These are phyloP conservation scores for Amaranthus palmeri DNA, from an alignment of 148 eudicot species.

Conservation along the genomic window DNA sequence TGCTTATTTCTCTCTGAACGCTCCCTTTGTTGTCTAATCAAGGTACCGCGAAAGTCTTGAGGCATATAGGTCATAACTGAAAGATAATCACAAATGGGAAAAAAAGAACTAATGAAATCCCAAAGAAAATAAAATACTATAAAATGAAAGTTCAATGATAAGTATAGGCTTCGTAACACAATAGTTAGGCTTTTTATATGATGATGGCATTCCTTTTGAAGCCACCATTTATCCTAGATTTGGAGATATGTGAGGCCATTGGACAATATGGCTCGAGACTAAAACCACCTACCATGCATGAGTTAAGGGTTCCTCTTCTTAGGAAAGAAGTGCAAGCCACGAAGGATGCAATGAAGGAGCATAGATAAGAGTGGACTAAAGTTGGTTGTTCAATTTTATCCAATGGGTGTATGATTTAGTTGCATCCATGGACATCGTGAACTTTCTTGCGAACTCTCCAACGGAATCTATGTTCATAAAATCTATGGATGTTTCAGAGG, in stretches of 20 bases:
- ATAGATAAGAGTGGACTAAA: constrained; percentile 6
- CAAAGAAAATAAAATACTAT: background rate
- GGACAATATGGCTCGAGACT: constrained; percentile 12
- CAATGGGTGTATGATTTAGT: constrained; percentile 18
- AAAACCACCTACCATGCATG: constrained; percentile 13
- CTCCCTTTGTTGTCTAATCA: constrained; percentile 91
- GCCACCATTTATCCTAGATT: constrained; percentile 18
- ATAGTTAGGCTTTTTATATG: constrained; percentile 8
- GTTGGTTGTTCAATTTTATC: constrained; percentile 7
- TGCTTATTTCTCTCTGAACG: constrained; percentile 92
- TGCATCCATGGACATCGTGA: constrained; percentile 5
- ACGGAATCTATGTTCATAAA: constrained; percentile 11
- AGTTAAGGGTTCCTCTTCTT: constrained; percentile 13
- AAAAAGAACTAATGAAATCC: background rate
- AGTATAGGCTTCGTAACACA: background rate
- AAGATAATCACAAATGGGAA: constrained; percentile 18
- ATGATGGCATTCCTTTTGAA: constrained; percentile 11
- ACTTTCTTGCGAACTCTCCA: background rate
- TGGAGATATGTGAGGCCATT: background rate
- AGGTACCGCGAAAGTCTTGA: constrained; percentile 89
- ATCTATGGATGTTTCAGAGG: constrained; percentile 15
- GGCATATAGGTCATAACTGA: constrained; percentile 99
- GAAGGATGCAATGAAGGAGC: background rate
- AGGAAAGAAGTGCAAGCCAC: background rate
- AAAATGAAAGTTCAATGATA: background rate